Percentiles rank a stretch among this genome's conserved stretches.
These are phyloP conservation scores for Cinnamomum chago DNA, from an alignment of 164 flowering plant species.

Conservation along the genomic window DNA sequence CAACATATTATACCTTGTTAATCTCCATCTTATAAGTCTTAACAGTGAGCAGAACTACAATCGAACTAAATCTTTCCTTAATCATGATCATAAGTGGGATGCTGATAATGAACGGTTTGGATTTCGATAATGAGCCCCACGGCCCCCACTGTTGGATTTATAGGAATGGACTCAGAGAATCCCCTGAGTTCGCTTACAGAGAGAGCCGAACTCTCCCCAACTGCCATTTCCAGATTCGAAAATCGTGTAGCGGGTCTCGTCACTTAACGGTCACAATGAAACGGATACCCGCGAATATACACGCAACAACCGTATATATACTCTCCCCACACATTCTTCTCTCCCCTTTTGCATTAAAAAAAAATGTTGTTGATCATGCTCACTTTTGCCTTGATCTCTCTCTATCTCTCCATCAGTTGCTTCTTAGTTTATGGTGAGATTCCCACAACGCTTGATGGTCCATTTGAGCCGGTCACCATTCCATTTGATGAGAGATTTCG, in stretches of 20 bases:
- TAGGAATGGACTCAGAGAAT: too few species aligned
- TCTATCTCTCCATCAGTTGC: background rate
- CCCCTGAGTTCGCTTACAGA: background rate
- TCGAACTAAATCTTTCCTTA: too few species aligned
- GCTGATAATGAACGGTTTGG: too few species aligned
- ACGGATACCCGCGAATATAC: background rate
- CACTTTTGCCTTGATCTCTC: background rate
- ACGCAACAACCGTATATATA: background rate
- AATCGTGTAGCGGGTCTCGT: background rate
- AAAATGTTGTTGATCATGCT: background rate
- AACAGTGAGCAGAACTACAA: too few species aligned
- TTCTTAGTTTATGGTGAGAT: constrained; percentile 15
- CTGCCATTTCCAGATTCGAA: background rate
- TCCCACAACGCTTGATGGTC: constrained; percentile 73
- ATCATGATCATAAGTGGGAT: too few species aligned
- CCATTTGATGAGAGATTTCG: constrained; percentile 50
- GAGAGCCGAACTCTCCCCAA: background rate
- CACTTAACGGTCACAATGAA: background rate
- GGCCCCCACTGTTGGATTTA: too few species aligned
- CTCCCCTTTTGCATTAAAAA: background rate
- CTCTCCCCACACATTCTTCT: background rate
- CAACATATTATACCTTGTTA: too few species aligned
- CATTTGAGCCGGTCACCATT: constrained; percentile 63
- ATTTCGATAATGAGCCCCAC: too few species aligned
- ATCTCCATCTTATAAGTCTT: too few species aligned